Evolutionary conservation across 2,329 filamentous ascomycete genomes (phyloP), one percentile per base, ranked within the genome.

Genomic region (Ophiocordyceps camponoti-saundersi): DNA sequence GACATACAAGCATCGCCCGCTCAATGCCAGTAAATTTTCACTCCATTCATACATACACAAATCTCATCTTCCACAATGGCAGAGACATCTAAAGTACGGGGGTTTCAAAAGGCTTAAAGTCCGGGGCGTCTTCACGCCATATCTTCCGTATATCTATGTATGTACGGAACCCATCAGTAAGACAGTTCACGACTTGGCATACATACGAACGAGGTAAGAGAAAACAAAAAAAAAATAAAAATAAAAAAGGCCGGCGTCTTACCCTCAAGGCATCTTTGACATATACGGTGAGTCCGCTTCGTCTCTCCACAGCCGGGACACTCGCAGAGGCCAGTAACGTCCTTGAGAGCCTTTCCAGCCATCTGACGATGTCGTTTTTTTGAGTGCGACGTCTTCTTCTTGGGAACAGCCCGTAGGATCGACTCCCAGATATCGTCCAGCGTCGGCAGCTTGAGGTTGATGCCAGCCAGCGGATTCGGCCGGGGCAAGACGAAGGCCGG

Each of bases 381-480:
- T 71, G 86, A 86, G 65, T 98, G 87, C 41, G 90, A 95, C 32
- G 88, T 93, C 77, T 96, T 98, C 71, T 95, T 96, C 75, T 98
- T 98, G 6, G 92, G 92, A 16, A 96, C 92, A 1, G 92, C 92
- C 53, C 81, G 81, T 54, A 98, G 72, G 43, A 98, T 77, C 6
- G 85, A 88, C 55, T 95, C 90, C 90, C 90, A 96, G 57, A 98
- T 80, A 52, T 84, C 85, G 48, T 77, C 80, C 21, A 95, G 66
- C 45, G 69, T 77, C 10, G 70, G 71, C 12, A 75, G 57, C 48
- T 65, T 66, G 48, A 72, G 59, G 53, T 79, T 72, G 53, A 85
- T 69, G 39, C 74, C 68, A 22, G 83, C 78, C 39, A 82, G 63
- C 7, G 77, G 67, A 50, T 81, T 67, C 16, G 75, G 67, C 30